A percentile compares a stretch with the other conserved stretches of the same genome.
phyloP scores from a whole-genome alignment of 1,284 basidiomycete genomes.

The Inonotus obliquus region DNA sequence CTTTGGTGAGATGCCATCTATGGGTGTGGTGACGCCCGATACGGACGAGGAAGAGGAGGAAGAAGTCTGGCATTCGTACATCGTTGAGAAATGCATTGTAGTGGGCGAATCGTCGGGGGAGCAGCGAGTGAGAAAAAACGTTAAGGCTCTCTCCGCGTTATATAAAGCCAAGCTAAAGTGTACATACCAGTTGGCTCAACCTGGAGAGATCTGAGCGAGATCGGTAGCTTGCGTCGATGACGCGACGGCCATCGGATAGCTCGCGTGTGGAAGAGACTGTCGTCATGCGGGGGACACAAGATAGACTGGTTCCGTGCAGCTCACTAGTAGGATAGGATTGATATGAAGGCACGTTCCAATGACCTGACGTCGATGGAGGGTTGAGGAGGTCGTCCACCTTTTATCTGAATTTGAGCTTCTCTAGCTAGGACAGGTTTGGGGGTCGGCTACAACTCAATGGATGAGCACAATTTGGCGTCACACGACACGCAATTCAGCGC shows the following conservation, averaged over 20 bases:
- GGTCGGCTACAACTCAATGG: not conserved
- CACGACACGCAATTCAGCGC: constrained; percentile 4
- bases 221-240: constrained; percentile 9
- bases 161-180: not conserved
- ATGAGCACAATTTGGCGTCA: not conserved
- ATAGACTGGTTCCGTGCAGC: not conserved
- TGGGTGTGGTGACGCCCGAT: constrained; percentile 12
- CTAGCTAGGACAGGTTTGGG: not conserved
- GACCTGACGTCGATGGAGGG: not conserved
- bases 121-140: not conserved
- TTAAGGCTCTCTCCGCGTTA: not conserved
- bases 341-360: not conserved
- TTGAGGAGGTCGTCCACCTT: not conserved
- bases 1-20: constrained; percentile 3
- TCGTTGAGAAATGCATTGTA: constrained; percentile 13
- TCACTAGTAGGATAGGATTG: not conserved
- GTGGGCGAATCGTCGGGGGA: not conserved
- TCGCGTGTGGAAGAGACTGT: constrained; percentile 5
- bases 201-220: not conserved
- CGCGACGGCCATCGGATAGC: not conserved
- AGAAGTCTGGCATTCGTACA: constrained; percentile 15
- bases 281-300: constrained; percentile 1
- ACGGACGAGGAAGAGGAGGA: constrained; percentile 13
- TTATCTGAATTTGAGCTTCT: not conserved
- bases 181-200: not conserved